Base-by-base conservation (phyloP, 306 rosid species). In the Cucurbita maxima region DNA sequence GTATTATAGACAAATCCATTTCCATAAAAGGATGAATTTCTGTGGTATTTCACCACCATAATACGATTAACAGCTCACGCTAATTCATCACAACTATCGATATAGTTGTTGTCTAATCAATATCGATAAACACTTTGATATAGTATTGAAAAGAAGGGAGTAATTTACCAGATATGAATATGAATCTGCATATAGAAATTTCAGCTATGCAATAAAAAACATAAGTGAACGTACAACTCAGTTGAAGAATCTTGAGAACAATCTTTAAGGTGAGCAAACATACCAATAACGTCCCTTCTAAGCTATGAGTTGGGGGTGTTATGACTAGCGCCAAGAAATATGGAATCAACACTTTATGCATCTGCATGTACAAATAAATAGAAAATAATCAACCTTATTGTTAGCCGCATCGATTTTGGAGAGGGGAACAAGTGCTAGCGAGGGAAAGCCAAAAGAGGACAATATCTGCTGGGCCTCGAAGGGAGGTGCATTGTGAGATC, bases 211-310 rank as follows among this genome's bases (percentile, higher is more conserved):
- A 4, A 9, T 41, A 44, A 19, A 59, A 48, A 63, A 47, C 4
- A 48, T 1, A 44, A 34, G 25, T 14, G 19, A 50, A 47, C 3
- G 22, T 40, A 47, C 7, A 34, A 30, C 15, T 5, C 36, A 78
- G 30, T 47, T 3, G 44, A 40, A 38, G 36, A 25, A 58, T 15
- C 30, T 68, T 20, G 13, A 60, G 25, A 41, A 79, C 45, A 45
- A 73, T 38, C 19, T 19, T 56, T 45, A 67, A 44, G 18, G 15
- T 13, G 40, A 71, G 82, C 52, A 76, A 72, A 73, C 84, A 54
- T 86, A 93, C 98, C 98, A 93, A 85, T 83, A 93, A 78, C 10
- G 97, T 90, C 64, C 98, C 98, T 81, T 93, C 98, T 22, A 93
- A 89, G 87, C 97, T 51, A 85, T 74, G 89, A 73, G 96, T 86